These are phyloP conservation scores for Dictyostelium citrinum DNA, from an alignment of 78 protist genomes.

Conservation along the genomic window DNA sequence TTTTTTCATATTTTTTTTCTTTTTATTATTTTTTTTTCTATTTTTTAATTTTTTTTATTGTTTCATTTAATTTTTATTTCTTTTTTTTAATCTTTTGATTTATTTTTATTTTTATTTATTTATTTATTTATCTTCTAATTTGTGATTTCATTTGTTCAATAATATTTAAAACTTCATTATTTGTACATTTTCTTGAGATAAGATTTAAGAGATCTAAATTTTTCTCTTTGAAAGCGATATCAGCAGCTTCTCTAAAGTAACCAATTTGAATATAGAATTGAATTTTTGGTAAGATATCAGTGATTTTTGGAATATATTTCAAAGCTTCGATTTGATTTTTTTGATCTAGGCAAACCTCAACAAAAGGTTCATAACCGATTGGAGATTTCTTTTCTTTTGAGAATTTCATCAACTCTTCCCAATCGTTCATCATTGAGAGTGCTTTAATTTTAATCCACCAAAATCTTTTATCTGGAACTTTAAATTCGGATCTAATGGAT, in stretches of 20 bases:
- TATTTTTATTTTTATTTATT: background rate
- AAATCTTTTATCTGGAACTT: slow-evolving; percentile 73
- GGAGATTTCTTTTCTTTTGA: slow-evolving; percentile 81
- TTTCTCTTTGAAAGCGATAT: slow-evolving; percentile 75
- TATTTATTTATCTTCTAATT: slow-evolving; percentile 20
- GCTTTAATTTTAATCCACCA: slow-evolving; percentile 85
- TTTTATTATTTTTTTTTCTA: background rate
- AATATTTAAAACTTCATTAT: slow-evolving; percentile 1
- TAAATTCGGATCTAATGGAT: slow-evolving; percentile 34
- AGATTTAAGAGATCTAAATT: slow-evolving; percentile 40
- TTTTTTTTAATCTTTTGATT: background rate
- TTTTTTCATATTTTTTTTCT: background rate
- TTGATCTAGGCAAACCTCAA: slow-evolving; percentile 63
- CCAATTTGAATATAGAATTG: slow-evolving; percentile 54
- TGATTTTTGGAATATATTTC: slow-evolving; percentile 70
- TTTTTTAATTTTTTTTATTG: background rate
- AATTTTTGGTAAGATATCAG: slow-evolving; percentile 22
- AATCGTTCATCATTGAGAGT: slow-evolving; percentile 17
- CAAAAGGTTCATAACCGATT: slow-evolving; percentile 84
- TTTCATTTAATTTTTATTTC: background rate
- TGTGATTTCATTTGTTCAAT: slow-evolving; percentile 71
- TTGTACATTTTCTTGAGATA: slow-evolving; percentile 56
- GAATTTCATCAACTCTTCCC: slow-evolving; percentile 46
- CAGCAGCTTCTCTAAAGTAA: slow-evolving; percentile 73
- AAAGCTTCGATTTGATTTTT: slow-evolving; percentile 44